These are phyloP conservation scores for Pestalotiopsis sp. DNA, from an alignment of 2,329 filamentous ascomycete genomes.

Conservation along the genomic window DNA sequence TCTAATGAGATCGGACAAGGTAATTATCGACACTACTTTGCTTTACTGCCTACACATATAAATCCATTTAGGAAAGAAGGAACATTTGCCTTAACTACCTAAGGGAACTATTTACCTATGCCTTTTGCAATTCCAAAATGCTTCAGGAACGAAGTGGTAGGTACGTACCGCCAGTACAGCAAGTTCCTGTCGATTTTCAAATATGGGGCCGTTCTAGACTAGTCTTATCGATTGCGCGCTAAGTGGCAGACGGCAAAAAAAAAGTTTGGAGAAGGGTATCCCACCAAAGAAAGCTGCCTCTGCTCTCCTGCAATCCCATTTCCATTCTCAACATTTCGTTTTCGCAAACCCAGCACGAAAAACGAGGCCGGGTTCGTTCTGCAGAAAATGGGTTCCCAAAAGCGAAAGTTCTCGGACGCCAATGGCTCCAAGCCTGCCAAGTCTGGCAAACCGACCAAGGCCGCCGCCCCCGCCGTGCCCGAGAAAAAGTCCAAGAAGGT, in stretches of 20 bases:
- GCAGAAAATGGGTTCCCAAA: conserved; percentile 38
- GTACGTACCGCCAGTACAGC: neutral
- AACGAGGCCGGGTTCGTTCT: neutral
- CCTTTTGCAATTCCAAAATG: no score
- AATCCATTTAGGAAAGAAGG: no score
- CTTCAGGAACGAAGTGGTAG: neutral
- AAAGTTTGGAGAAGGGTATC: neutral
- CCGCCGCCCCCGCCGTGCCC: conserved; percentile 23
- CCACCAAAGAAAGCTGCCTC: neutral
- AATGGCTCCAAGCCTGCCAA: conserved; percentile 28
- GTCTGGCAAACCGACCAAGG: conserved; percentile 28
- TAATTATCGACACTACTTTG: no score
- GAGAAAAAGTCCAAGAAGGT: conserved; percentile 44
- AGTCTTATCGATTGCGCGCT: neutral
- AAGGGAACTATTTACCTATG: no score
- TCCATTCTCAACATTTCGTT: neutral
- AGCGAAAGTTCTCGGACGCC: conserved; percentile 41
- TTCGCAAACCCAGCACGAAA: neutral
- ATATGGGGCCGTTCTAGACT: neutral
- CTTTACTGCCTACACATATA: no score
- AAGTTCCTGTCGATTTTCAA: neutral
- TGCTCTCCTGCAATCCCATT: neutral
- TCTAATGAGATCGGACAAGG: no score
- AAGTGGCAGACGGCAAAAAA: neutral
- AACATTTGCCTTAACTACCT: no score